These are phyloP conservation scores for Colletotrichum godetiae DNA, from an alignment of 2,329 filamentous ascomycete genomes.

Conservation along the genomic window DNA sequence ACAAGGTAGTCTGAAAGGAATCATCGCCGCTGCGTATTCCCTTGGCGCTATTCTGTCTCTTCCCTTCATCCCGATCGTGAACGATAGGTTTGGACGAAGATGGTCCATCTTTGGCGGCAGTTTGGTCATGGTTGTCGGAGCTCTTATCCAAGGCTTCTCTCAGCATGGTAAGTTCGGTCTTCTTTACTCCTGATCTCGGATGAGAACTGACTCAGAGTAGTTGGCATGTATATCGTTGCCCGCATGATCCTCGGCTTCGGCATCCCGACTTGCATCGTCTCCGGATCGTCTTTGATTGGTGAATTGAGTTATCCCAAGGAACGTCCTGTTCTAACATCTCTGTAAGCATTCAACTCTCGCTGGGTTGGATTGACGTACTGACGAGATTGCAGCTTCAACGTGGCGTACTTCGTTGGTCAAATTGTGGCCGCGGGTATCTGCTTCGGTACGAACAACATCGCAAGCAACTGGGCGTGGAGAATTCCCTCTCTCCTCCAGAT, in stretches of 20 bases:
- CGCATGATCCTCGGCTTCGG: constrained; percentile 71
- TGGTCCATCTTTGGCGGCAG: constrained; percentile 68
- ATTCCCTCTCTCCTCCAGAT: constrained; percentile 60
- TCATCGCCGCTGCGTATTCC: constrained; percentile 69
- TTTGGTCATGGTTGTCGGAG: constrained; percentile 63
- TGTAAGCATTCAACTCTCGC: constrained; percentile 40
- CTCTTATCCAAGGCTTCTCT: constrained; percentile 65
- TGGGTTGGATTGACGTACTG: neutral
- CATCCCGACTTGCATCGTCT: constrained; percentile 69
- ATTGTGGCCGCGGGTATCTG: constrained; percentile 62
- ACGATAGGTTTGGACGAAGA: constrained; percentile 65
- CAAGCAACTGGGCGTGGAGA: constrained; percentile 54
- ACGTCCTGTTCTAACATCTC: constrained; percentile 66
- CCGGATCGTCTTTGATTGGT: constrained; percentile 68
- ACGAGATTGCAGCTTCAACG: constrained; percentile 58
- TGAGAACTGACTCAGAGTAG: constrained; percentile 30
- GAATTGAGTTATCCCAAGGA: constrained; percentile 72
- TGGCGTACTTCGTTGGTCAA: constrained; percentile 63
- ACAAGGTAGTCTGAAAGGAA: constrained; percentile 58
- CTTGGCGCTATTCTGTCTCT: constrained; percentile 69
- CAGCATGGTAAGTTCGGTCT: constrained; percentile 50
- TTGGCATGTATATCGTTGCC: constrained; percentile 68
- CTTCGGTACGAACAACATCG: constrained; percentile 58
- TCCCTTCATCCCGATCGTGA: constrained; percentile 67
- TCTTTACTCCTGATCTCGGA: neutral